Evolutionary conservation across 768 basidiomycete genomes (phyloP).

Genomic region (Saitozyma podzolica): DNA sequence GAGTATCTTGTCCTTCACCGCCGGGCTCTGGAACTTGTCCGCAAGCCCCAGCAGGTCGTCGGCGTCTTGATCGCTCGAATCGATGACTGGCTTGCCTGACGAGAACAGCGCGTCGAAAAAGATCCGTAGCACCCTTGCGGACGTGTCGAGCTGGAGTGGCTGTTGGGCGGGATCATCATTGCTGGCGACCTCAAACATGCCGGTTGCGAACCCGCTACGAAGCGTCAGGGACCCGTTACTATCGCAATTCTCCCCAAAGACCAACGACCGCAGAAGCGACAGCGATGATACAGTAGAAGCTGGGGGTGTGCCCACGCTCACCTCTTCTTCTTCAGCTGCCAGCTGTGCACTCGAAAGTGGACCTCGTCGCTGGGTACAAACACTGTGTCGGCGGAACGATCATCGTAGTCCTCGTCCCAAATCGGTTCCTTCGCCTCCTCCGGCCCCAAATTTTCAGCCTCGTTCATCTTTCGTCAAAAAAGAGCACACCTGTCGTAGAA

Average conservation of each 20-base stretch:
- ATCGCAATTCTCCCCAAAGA: not conserved
- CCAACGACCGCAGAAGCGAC: not conserved
- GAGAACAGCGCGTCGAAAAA: not conserved
- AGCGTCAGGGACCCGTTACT: not conserved
- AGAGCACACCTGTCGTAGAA: too few relatives aligned
- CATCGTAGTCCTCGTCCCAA: slow-evolving; percentile 3
- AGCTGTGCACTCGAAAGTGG: not conserved
- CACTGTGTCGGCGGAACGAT: not conserved
- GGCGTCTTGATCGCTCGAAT: not conserved
- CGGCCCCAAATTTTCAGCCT: not conserved
- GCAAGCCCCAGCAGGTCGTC: too few relatives aligned
- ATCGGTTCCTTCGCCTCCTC: slow-evolving; percentile 1
- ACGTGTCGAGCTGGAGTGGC: not conserved
- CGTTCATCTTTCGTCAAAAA: too few relatives aligned
- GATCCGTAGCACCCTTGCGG: not conserved
- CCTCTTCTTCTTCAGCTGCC: slow-evolving; percentile 3
- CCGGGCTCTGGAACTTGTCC: not conserved
- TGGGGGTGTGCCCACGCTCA: not conserved
- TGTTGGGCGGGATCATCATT: not conserved
- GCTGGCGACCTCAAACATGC: not conserved
- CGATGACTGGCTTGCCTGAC: not conserved
- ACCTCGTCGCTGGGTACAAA: not conserved
- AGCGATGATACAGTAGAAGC: not conserved
- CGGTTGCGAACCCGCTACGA: not conserved
- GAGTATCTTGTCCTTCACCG: not conserved